Percentiles rank a stretch among this genome's conserved stretches.
Evolutionary conservation across 140 eudicot genomes (phyloP).

Genomic region (Flaveria floridana): DNA sequence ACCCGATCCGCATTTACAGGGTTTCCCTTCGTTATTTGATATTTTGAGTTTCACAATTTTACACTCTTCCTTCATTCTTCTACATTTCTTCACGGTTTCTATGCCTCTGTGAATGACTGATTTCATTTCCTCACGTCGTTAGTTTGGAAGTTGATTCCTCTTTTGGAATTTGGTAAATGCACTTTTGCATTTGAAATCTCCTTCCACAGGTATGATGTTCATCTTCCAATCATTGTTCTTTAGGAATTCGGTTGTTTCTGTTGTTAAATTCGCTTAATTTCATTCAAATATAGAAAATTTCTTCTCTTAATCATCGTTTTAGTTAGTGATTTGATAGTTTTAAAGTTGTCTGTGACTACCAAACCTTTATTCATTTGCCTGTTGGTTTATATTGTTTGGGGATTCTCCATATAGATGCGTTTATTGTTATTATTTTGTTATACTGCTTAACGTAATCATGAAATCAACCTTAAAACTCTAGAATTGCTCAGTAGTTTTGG

Average conservation of each 20-base stretch:
- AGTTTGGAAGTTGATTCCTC: not conserved
- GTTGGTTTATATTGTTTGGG: not conserved
- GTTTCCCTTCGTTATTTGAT: constrained; percentile 11
- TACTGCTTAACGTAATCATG: constrained; percentile 9
- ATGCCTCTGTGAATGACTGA: not conserved
- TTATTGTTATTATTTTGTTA: not conserved
- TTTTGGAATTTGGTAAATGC: constrained; percentile 18
- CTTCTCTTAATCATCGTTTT: not conserved
- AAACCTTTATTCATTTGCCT: not conserved
- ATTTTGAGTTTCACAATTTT: constrained; percentile 17
- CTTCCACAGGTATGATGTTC: constrained; percentile 25
- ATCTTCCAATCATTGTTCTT: not conserved
- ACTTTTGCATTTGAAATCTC: constrained; percentile 27
- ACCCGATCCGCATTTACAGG: constrained; percentile 29
- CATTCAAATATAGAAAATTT: not conserved
- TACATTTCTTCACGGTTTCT: constrained; percentile 35
- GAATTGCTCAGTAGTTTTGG: not conserved
- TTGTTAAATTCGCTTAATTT: not conserved
- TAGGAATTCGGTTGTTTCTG: not conserved
- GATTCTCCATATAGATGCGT: not conserved
- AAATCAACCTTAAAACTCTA: not conserved
- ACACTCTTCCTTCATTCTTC: constrained; percentile 19
- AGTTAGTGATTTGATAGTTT: not conserved
- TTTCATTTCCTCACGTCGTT: not conserved
- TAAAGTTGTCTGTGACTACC: not conserved